Evolutionary conservation across 2,329 filamentous ascomycete species (phyloP), one percentile per base, ranked within the genome.

Genomic region (Phoma sp.): DNA sequence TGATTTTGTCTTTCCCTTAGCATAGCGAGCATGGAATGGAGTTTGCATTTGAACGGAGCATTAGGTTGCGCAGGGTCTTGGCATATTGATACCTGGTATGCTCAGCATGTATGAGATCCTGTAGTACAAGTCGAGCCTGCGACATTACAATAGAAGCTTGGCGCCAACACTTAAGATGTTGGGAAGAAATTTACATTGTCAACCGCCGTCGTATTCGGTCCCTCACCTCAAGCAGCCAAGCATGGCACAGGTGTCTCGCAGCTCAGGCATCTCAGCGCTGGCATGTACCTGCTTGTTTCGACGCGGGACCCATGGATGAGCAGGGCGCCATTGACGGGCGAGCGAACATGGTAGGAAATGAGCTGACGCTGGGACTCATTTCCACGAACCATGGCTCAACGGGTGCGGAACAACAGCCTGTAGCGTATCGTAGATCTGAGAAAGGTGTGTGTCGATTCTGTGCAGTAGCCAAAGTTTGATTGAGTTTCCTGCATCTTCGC

Each of bases 11-110:
- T 46, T 55, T 48, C 61, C 50, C 53, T 73, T 38, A 38, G 74
- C 62, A 75, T 75, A 68, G 69, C 72, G 64, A 69, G 57, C 56
- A 55, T 59, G 48, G 50, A 34, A 56, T 54, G 47, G 51, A 42
- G 49, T 30, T 57, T 53, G 57, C 51, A 60, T 60, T 60, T 45
- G 4, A 20, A 34, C 17, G 26, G 18, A 39, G 50, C 53, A 60
- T 65, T 56, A 43, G 56, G 47, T 53, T 57, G 62, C 58, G 64
- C 38, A 49, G 14, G 28, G 42, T 38, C 21, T 28, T 46, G 33
- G 15, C 42, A 12, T 26, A 32, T 42, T 7, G 30, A 37, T 39
- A 36, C 12, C 10, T 17, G 5, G 9, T 43, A 34, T 23, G 9
- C 9, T n/a, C 14, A 34, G 20, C 9, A 30, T 39, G 34, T 17